These are phyloP conservation scores for Peronosclerospora sorghi DNA, from an alignment of 352 stramenopile species.

Conservation along the genomic window DNA sequence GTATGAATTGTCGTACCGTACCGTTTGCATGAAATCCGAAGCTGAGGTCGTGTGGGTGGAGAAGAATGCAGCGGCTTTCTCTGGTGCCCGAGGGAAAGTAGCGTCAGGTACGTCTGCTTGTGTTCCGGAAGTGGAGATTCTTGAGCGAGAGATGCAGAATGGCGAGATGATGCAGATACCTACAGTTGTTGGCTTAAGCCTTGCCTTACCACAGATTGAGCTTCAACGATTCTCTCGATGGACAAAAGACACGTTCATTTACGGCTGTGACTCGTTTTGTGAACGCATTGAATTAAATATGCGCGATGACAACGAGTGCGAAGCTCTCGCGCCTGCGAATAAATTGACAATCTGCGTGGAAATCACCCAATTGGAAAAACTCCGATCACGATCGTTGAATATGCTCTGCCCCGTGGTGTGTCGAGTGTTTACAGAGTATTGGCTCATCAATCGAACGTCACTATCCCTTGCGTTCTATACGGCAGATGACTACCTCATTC, in stretches of 20 bases:
- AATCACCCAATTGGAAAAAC: constrained; percentile 39
- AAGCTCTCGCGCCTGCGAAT: constrained; percentile 22
- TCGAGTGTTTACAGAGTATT: constrained; percentile 74
- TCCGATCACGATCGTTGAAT: constrained; percentile 31
- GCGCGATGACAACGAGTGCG: constrained; percentile 19
- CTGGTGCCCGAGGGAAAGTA: constrained; percentile 40
- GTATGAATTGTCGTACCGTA: constrained; percentile 63
- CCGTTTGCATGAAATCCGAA: constrained; percentile 67
- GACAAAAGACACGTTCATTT: constrained; percentile 52
- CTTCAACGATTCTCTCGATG: constrained; percentile 42
- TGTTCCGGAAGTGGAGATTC: constrained; percentile 60
- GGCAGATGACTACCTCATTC: constrained; percentile 43
- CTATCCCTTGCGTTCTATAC: constrained; percentile 65
- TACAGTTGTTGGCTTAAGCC: constrained; percentile 55
- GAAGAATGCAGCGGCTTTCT: constrained; percentile 58
- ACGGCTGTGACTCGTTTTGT: constrained; percentile 50
- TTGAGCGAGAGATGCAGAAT: constrained; percentile 30
- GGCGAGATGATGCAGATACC: constrained; percentile 32
- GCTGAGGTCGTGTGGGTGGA: constrained; percentile 48
- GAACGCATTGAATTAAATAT: constrained; percentile 59
- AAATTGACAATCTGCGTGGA: constrained; percentile 56
- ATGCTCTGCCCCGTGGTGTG: constrained; percentile 49
- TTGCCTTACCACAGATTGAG: constrained; percentile 56
- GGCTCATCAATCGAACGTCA: constrained; percentile 72
- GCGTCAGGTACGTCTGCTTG: constrained; percentile 42